Conservation (phyloP, 805 yeast genomes). For the Kodamaea restingae region DNA sequence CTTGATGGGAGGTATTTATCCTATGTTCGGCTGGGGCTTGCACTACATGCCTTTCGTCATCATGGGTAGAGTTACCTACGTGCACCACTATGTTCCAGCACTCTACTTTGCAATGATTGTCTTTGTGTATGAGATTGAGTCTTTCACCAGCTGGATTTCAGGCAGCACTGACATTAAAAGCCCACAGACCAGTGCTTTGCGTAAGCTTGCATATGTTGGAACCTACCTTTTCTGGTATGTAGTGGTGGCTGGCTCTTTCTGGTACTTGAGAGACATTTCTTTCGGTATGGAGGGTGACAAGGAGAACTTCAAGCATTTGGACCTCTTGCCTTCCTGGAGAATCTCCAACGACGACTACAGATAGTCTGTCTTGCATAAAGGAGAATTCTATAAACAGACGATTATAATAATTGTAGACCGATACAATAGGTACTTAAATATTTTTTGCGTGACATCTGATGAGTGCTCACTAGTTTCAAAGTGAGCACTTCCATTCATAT, state of each 20-base stretch:
- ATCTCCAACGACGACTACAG: slow-evolving; percentile 35
- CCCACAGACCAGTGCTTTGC: slow-evolving; percentile 11
- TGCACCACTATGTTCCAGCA: slow-evolving; percentile 95
- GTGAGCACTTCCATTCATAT: too few species aligned
- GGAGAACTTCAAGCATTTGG: slow-evolving; percentile 36
- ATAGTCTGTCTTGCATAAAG: slow-evolving; percentile 6
- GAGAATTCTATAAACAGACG: too few species aligned
- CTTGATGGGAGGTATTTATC: slow-evolving; percentile 72
- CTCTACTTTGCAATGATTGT: slow-evolving; percentile 89
- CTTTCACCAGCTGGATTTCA: slow-evolving; percentile 21
- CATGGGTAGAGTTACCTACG: slow-evolving; percentile 96
- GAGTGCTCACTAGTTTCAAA: too few species aligned
- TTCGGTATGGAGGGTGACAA: slow-evolving; percentile 45
- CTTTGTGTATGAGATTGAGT: slow-evolving; percentile 57
- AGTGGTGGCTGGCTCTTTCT: slow-evolving; percentile 35
- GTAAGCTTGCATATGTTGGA: slow-evolving; percentile 19
- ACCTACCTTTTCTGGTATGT: slow-evolving; percentile 21
- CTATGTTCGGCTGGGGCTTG: slow-evolving; percentile 85
- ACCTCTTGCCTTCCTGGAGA: slow-evolving; percentile 40
- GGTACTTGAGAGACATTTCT: slow-evolving; percentile 40
- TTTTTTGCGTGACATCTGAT: too few species aligned
- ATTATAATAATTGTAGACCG: too few species aligned
- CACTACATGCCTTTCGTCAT: slow-evolving; percentile 85
- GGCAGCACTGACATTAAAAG: slow-evolving; percentile 17
- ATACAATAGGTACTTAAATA: too few species aligned